Evolutionary conservation across 2,329 filamentous ascomycete genomes (phyloP).

Genomic region (Monilinia fructicola): DNA sequence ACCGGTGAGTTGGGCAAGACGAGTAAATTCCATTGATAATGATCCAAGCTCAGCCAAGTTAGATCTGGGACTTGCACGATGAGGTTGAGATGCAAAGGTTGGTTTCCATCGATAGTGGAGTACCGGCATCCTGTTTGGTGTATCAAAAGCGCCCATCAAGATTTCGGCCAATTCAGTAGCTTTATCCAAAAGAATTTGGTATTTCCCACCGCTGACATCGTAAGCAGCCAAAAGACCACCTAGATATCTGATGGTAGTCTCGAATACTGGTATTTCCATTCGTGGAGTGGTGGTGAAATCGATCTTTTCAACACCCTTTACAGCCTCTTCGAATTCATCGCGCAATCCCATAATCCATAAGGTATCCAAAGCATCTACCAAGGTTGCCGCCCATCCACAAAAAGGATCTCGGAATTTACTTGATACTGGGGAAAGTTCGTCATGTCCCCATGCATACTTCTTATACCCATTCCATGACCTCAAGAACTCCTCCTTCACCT

Average conservation of each 20-base stretch:
- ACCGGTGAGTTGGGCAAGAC: conserved; percentile 80
- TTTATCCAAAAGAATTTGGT: conserved; percentile 67
- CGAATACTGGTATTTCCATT: conserved; percentile 80
- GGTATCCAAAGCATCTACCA: conserved; percentile 81
- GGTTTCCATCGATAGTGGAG: conserved; percentile 79
- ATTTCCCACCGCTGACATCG: conserved; percentile 73
- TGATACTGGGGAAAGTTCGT: conserved; percentile 76
- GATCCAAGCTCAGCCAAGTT: conserved; percentile 61
- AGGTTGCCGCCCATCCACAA: conserved; percentile 84
- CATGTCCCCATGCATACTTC: conserved; percentile 76
- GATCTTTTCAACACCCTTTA: conserved; percentile 66
- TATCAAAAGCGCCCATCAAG: conserved; percentile 73
- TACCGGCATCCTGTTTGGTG: conserved; percentile 88
- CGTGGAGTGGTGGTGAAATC: conserved; percentile 76
- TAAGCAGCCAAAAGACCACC: conserved; percentile 84
- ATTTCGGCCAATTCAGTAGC: conserved; percentile 72
- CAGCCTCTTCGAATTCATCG: conserved; percentile 77
- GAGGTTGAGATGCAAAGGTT: conserved; percentile 60
- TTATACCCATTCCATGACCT: conserved; percentile 83
- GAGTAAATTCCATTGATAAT: conserved; percentile 83
- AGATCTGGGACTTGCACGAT: conserved; percentile 57
- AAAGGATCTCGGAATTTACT: conserved; percentile 74
- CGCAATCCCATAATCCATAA: conserved; percentile 83
- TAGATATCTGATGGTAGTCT: conserved; percentile 88
- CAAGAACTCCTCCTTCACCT: conserved; percentile 71